A percentile compares a stretch with the other conserved stretches of the same genome.
Conservation (phyloP, 179 eudicot genomes). For the Spergularia azorica region DNA sequence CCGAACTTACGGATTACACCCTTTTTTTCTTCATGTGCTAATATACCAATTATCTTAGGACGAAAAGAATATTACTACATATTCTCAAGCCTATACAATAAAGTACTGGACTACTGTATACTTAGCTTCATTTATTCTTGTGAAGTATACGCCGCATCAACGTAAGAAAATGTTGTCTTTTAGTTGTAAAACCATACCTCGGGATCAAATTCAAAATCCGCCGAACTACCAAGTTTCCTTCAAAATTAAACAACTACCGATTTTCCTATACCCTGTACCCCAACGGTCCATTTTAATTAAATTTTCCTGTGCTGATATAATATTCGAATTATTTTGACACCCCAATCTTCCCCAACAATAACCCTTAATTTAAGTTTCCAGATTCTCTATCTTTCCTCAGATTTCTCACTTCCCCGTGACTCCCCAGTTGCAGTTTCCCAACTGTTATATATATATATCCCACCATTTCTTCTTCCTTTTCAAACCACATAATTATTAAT, state of each 20-base stretch:
- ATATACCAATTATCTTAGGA: too few relatives aligned
- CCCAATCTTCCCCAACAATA: neutral
- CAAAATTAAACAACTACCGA: neutral
- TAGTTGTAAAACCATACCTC: neutral
- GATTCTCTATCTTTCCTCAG: neutral
- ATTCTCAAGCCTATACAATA: too few relatives aligned
- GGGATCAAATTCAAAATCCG: conserved; percentile 20
- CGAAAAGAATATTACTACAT: too few relatives aligned
- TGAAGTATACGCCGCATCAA: too few relatives aligned
- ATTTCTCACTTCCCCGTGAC: conserved; percentile 19
- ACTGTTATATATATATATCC: neutral
- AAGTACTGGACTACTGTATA: too few relatives aligned
- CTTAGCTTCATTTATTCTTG: too few relatives aligned
- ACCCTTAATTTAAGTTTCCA: conserved; percentile 1
- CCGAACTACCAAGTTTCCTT: conserved; percentile 8
- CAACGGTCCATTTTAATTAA: conserved; percentile 25
- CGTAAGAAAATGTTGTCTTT: neutral
- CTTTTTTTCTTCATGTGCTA: too few relatives aligned
- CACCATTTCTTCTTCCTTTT: neutral
- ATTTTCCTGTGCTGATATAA: conserved; percentile 7
- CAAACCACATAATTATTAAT: neutral
- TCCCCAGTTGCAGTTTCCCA: conserved; percentile 17
- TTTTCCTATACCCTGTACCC: conserved; percentile 14
- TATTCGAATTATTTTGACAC: conserved; percentile 14
- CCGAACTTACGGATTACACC: too few relatives aligned